Evolutionary conservation across 1,284 basidiomycete species (phyloP), one percentile per base, ranked within the genome.

Genomic region (Violaceomyces palustris): DNA sequence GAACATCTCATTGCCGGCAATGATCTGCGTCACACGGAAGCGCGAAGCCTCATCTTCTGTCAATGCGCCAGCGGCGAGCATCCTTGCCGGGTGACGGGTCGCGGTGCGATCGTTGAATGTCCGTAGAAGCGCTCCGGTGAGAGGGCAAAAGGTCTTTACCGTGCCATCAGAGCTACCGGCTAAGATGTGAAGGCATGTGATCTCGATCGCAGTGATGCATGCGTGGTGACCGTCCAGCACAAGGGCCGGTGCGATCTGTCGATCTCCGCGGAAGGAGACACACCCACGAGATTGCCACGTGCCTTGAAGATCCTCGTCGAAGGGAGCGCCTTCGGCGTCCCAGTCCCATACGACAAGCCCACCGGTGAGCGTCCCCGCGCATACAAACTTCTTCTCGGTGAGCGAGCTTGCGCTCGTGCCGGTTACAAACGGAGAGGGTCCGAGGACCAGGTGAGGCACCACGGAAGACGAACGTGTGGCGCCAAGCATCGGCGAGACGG

Each of bases 111-210:
- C 69, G 39, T 69, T 69, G 49, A 72, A 68, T 3, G 58, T 63
- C 14, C 67, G 65, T 23, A 72, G 45, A 6, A 67, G 39, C 22
- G 54, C 43, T n/a, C 69, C 79, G 0, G 82, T 83, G 41, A 88
- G 76, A 1, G 81, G 78, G 58, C 88, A 84, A 75, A 82, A 86
- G 10, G 84, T 77, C 17, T 77, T 78, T 15, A 84, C 79, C 3
- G 77, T 76, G 3, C 88, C 88, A 7, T 78, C 75, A 1, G 79
- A 77, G 12, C 69, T 72, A 21, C 52, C 73, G 28, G 50, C 39
- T 42, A 60, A 38, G 32, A 61, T 47, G 39, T 52, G 46, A 39
- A 53, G 34, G 6, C 53, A 55, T n/a, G 61, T 58, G 7, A 64
- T 15, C 21, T 62, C 67, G 17, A 72, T 42, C 12, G 59, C 50